A percentile compares a stretch with the other conserved stretches of the same genome.
Conservation (phyloP, 2,329 filamentous ascomycete species). For the Colletotrichum liaoningense region DNA sequence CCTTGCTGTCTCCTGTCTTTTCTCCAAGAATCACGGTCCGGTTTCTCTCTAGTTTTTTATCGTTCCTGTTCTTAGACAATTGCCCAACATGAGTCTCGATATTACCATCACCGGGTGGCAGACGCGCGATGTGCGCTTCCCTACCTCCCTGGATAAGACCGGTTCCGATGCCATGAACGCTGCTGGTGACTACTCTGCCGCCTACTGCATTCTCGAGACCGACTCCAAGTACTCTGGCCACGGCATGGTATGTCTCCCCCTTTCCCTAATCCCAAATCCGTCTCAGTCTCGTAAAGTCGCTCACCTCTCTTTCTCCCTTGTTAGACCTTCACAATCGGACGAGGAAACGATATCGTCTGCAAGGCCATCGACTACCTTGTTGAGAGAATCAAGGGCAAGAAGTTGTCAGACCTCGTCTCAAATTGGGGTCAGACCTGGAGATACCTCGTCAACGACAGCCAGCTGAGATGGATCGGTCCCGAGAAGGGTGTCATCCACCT, state of each 20-base stretch:
- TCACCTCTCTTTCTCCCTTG: not conserved
- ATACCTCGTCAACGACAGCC: conserved; percentile 89
- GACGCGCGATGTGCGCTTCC: conserved; percentile 81
- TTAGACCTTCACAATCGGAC: conserved; percentile 83
- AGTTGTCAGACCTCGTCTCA: conserved; percentile 79
- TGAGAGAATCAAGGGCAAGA: conserved; percentile 79
- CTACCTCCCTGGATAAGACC: conserved; percentile 96
- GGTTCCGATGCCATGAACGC: conserved; percentile 98
- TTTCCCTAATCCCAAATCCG: not conserved
- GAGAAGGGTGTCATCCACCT: conserved; percentile 96
- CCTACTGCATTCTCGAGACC: conserved; percentile 93
- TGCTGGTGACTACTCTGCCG: conserved; percentile 90
- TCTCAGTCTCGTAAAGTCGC: not conserved
- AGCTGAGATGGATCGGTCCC: conserved; percentile 92
- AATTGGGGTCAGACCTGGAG: conserved; percentile 93
- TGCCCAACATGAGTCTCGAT: conserved; percentile 55
- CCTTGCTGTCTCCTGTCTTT: not conserved
- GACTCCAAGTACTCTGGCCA: conserved; percentile 79
- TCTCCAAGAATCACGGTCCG: not conserved
- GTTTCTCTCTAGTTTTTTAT: not conserved
- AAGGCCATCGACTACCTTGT: conserved; percentile 83
- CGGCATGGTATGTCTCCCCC: conserved; percentile 72
- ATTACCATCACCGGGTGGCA: conserved; percentile 79
- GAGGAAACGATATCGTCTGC: conserved; percentile 94
- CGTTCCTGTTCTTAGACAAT: not conserved